A percentile compares a stretch with the other conserved stretches of the same genome.
These are phyloP conservation scores for Amborella trichopoda DNA, from an alignment of 164 flowering plant genomes.

Conservation along the genomic window DNA sequence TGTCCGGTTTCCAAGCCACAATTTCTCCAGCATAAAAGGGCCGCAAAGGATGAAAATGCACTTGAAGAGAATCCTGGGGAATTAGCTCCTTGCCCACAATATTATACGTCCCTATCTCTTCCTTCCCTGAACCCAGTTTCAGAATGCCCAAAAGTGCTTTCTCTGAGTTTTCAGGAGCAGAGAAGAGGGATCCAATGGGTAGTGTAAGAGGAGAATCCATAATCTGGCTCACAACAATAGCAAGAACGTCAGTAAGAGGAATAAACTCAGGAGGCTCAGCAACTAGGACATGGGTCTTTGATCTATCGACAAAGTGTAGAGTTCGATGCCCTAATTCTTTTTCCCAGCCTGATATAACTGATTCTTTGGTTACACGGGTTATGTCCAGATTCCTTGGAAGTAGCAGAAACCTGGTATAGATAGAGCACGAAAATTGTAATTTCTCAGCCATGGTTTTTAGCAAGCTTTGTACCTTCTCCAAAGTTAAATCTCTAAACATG, in stretches of 20 bases:
- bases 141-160: slow-evolving; percentile 35
- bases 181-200: slow-evolving; percentile 63
- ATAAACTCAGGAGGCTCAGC: slow-evolving; percentile 81
- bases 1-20: slow-evolving; percentile 82
- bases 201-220: slow-evolving; percentile 50
- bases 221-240: slow-evolving; percentile 59
- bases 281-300: slow-evolving; percentile 32
- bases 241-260: slow-evolving; percentile 58
- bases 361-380: slow-evolving; percentile 37
- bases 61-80: slow-evolving; percentile 75
- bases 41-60: slow-evolving; percentile 88
- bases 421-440: slow-evolving; percentile 56
- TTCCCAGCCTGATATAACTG: slow-evolving; percentile 56
- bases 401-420: slow-evolving; percentile 66
- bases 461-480: slow-evolving; percentile 25
- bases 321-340: slow-evolving; percentile 40
- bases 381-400: slow-evolving; percentile 63
- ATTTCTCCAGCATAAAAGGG: slow-evolving; percentile 91
- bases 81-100: slow-evolving; percentile 63
- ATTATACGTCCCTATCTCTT: slow-evolving; percentile 16
- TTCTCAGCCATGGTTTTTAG: slow-evolving; percentile 47
- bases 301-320: slow-evolving; percentile 47
- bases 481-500: slow-evolving; percentile 15
- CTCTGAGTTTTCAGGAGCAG: slow-evolving; percentile 59
- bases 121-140: slow-evolving; percentile 43